Evolutionary conservation across 1,284 basidiomycete species (phyloP), one percentile per base, ranked within the genome.

Genomic region (Sporisorium graminicola): DNA sequence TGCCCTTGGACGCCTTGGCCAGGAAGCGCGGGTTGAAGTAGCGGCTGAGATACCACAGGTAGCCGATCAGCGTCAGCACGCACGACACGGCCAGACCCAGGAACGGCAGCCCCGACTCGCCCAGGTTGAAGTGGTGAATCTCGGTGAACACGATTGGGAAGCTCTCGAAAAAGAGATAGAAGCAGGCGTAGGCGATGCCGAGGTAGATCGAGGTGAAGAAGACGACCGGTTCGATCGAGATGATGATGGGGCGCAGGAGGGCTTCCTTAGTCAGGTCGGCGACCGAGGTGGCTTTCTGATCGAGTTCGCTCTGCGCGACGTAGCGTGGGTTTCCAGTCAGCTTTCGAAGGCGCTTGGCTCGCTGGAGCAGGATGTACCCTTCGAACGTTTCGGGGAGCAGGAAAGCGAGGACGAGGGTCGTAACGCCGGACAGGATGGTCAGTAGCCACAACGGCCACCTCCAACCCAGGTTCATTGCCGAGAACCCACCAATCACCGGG

Each of bases 301-400:
- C 46, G 13, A 82, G 58, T 51, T 69, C 72, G 49, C 56, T 57
- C 27, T 66, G 59, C 7, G 62, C 55, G 16, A 59, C 52, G 10
- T 80, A 75, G 42, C 74, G 66, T 16, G 73, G 44, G 56, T 81
- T 74, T n/a, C 81, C 81, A 2, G 82, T 85, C 53, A 81, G 65
- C 27, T 78, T 77, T 22, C 83, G 63, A 8, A 86, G 71, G n/a
- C 74, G 66, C 57, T 79, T 80, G 2, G 85, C 85, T 14, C 82
- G 75, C 22, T 65, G 59, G 5, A 74, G 58, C 20, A 86, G 75
- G 42, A 86, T 77, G 59, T 80, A 80, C 33, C 82, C 77, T 22
- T 83, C 83, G 27, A 80, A 79, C 2, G 84, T 85, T 60, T 86
- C 85, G 35, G 79, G 79, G 37, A 85, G 73, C 35, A 86, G 71